Evolutionary conservation across 306 rosid species (phyloP), one percentile per base, ranked within the genome.

Genomic region (Sindora glabra): DNA sequence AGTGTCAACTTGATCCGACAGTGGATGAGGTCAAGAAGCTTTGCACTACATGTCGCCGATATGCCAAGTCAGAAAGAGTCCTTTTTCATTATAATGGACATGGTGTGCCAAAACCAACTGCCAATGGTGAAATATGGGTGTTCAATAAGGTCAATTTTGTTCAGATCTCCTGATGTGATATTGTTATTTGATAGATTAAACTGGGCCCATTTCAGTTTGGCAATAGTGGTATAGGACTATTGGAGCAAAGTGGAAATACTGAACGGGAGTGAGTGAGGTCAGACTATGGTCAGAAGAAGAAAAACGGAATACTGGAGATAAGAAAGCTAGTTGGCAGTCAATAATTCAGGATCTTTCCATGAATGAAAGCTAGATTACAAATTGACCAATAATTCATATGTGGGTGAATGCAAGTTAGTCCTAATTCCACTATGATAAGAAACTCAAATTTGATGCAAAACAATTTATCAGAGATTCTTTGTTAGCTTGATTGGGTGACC

Each of bases 11-110:
- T 56, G 99, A 94, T 82, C 99, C 97, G 26, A 82, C 99, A 10
- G 81, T 94, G 58, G 99, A 94, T 44, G 99, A 94, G 80, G 97
- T 94, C 53, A 94, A 94, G 85, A 89, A 94, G 78, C 99, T 94
- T 69, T 94, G 99, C 62, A 86, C 81, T 62, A 77, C 94, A 30
- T 89, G 94, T 73, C 95, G 99, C 36, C 77, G 60, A 75, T 62
- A 73, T 75, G 95, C 95, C 21, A 94, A 94, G 81, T 73, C 87
- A 0, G 99, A 89, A 79, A 82, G 99, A 81, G 99, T 94, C 66
- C 74, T 94, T 55, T 94, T 89, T 71, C 99, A 94, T 76, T 94
- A 94, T 70, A 94, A 94, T 75, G 99, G 99, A 62, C 99, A 94
- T 65, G 99, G 97, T 62, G 99, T 94, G 65, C 97, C 99, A 22